These are phyloP conservation scores for Pseudogymnoascus sp. DNA, from an alignment of 2,329 filamentous ascomycete genomes.

Conservation along the genomic window DNA sequence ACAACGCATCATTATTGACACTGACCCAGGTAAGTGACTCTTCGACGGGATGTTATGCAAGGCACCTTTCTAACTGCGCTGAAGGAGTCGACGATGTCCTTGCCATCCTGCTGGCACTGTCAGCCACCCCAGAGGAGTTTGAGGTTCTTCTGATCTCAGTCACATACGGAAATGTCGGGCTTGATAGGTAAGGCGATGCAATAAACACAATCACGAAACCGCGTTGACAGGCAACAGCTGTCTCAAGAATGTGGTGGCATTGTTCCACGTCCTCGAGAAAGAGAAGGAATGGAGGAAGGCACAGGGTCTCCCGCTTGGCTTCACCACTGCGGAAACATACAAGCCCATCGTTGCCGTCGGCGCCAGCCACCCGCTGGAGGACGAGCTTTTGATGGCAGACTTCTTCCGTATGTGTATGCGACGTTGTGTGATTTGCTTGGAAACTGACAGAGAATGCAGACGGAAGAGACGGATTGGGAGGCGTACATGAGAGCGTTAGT, in stretches of 20 bases:
- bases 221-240: slow-evolving; percentile 46
- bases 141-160: slow-evolving; percentile 80
- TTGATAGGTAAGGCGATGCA: slow-evolving; percentile 56
- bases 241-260: slow-evolving; percentile 75
- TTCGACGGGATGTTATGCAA: background rate
- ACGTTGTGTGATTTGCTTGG: background rate
- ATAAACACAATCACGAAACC: background rate
- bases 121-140: slow-evolving; percentile 72
- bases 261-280: slow-evolving; percentile 88
- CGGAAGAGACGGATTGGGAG: slow-evolving; percentile 67
- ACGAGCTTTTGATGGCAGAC: slow-evolving; percentile 71
- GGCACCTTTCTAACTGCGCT: slow-evolving; percentile 13
- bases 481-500: slow-evolving; percentile 56
- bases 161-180: slow-evolving; percentile 88
- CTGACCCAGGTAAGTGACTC: slow-evolving; percentile 64
- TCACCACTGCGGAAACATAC: slow-evolving; percentile 59
- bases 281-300: slow-evolving; percentile 76
- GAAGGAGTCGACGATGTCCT: slow-evolving; percentile 83
- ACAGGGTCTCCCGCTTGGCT: slow-evolving; percentile 60
- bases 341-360: slow-evolving; percentile 85
- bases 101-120: slow-evolving; percentile 78
- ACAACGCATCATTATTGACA: slow-evolving; percentile 87
- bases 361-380: slow-evolving; percentile 75
- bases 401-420: slow-evolving; percentile 66
- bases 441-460: slow-evolving; percentile 40